Base-by-base conservation (phyloP, 179 eudicot species). In the Silene coronaria region DNA sequence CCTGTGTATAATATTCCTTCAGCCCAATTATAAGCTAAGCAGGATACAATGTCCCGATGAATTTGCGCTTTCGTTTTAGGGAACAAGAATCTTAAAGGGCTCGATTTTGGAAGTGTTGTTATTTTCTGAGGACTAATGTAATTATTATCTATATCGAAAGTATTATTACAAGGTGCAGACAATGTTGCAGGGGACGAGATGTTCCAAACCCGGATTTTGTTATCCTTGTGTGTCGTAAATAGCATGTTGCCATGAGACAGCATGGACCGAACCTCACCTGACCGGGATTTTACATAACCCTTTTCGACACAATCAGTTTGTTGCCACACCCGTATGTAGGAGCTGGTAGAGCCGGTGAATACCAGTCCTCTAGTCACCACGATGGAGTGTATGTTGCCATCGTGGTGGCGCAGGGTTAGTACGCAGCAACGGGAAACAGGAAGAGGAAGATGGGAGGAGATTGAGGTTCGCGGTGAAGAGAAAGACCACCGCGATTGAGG, bases 211-310 rank as follows among this genome's bases (percentile, higher is more conserved):
- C 92, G 78, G 42, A 89, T 82, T 63, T 81, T 86, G 67, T 68
- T 59, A 72, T 90, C 96, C 26, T 80, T 82, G 24, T 90, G 96
- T 0, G 92, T 73, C 11, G 91, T 87, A 71, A 90, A 86, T 26
- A 90, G 82, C 73, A 80, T 62, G 28, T 76, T 80, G 4, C 83
- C 80, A 66, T 83, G 74, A 27, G 85, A 80, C 28, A 89, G 34
- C 51, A 90, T 87, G 30, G 89, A 77, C 24, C 89, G 84, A 0
- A 89, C 85, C 13, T 83, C 84, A 12, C 87, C 89, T 3, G 76
- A 76, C 21, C 78, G 71, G 1, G 92, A 78, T 63, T 80, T 80
- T n/a, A 89, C 76, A 67, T 78, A 82, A 5, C 92, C 96, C 72
- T 79, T 70, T 28, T 89, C 89, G 17, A 73, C 46, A 74, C 87